Evolutionary conservation across 164 flowering plant species (phyloP), one percentile per base, ranked within the genome.

Genomic region (Vitis rotundifolia): DNA sequence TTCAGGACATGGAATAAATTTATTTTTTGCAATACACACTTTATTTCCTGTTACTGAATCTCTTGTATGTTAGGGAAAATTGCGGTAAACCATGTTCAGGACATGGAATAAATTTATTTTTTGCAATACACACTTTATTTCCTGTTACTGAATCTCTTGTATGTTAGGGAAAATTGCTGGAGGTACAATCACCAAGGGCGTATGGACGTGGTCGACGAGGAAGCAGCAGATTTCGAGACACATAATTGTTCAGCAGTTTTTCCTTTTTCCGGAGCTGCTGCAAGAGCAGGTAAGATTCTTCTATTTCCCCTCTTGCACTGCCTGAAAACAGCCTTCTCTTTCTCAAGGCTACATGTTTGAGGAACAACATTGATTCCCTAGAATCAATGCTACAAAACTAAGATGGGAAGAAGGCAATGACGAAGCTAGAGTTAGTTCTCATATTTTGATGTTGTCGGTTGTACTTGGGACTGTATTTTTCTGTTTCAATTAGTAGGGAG

Each of bases 191-290:
- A 56, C 52, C 56, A 8, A 80, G 77, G 76, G 49, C 50, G 14
- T 65, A 74, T 71, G 81, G 81, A 16, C 86, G 82, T 51, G 88
- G 86, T 18, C 79, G 78, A 9, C 78, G 83, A 9, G 88, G 89
- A 67, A 74, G 78, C 15, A 85, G 87, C 70, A 84, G 87, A 54
- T 51, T 68, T 13, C 69, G 65, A 70, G 54, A 53, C 53, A 8
- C 22, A 15, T 58, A 57, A 6, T n/a, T 13, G 14, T 53, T 53
- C 6, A 13, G 56, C n/a, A 13, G n/a, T 13, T 14, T 53, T 15
- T 26, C 0, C 3, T 10, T 47, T 15, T 19, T 19, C n/a, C 1
- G 10, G 18, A 29, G 13, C 52, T 19, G 10, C 58, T 2, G 49
- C 8, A 15, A 71, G 48, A 31, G 60, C 11, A 9, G 57, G 63